Percentiles rank a stretch among this genome's conserved stretches.
phyloP scores from a whole-genome alignment of 2,329 filamentous ascomycete species.

The Falciphora oryzae region DNA sequence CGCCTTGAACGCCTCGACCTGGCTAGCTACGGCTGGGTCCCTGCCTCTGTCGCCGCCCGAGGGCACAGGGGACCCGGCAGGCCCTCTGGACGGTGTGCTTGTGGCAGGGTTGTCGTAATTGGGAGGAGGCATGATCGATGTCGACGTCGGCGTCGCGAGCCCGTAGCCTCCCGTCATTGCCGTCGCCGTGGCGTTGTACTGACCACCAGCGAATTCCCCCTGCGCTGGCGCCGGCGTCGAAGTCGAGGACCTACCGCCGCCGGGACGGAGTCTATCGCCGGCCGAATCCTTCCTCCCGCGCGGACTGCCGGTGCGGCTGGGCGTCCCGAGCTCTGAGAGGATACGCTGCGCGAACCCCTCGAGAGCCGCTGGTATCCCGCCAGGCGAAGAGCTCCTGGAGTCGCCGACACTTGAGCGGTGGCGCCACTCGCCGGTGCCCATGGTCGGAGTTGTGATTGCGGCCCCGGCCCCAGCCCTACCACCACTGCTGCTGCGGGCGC shows the following conservation, averaged over 20 bases:
- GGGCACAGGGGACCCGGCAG: constrained; percentile 17
- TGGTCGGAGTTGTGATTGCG: constrained; percentile 7
- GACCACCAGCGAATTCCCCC: not conserved
- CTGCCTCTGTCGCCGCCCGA: constrained; percentile 18
- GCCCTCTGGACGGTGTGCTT: constrained; percentile 1
- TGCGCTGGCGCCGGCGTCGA: constrained; percentile 14
- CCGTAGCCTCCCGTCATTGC: constrained; percentile 20
- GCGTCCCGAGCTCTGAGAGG: constrained; percentile 52
- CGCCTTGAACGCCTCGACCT: constrained; percentile 56
- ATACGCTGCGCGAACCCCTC: constrained; percentile 59
- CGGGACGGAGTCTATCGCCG: constrained; percentile 13
- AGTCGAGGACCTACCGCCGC: constrained; percentile 14
- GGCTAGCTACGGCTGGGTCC: constrained; percentile 37
- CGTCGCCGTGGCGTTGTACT: not conserved
- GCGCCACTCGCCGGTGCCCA: constrained; percentile 8
- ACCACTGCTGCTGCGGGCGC: constrained; percentile 13
- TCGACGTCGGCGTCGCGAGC: constrained; percentile 24
- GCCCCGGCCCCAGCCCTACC: constrained; percentile 15
- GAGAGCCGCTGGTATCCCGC: constrained; percentile 43
- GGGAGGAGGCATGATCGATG: constrained; percentile 32
- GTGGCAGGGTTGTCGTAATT: constrained; percentile 17
- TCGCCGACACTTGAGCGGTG: constrained; percentile 41
- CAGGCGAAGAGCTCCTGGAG: constrained; percentile 44
- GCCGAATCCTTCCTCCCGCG: constrained; percentile 42
- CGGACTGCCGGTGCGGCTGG: constrained; percentile 44